Conservation (phyloP, 1,284 basidiomycete species). For the Pyrrhoderma lamaoense region DNA sequence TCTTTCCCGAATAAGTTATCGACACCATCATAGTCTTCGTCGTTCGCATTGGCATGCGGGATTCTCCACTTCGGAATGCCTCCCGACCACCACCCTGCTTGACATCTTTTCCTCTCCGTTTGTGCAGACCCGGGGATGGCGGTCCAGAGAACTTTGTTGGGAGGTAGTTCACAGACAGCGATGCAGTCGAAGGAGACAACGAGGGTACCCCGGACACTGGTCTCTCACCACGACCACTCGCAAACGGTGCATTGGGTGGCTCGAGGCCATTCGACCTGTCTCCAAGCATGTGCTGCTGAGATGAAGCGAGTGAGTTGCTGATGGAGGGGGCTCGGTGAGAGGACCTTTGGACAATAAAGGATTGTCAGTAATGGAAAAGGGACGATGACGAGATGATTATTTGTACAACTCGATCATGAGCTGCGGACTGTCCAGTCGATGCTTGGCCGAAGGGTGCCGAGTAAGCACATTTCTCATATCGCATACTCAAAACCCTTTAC, state of each 20-base stretch:
- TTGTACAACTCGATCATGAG: too few relatives aligned
- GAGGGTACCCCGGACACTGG: conserved; percentile 6
- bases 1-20: conserved; percentile 31
- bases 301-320: conserved; percentile 10
- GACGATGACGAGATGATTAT: too few relatives aligned
- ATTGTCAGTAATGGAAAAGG: too few relatives aligned
- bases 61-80: conserved; percentile 41
- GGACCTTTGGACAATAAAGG: not conserved
- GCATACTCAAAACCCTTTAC: too few relatives aligned
- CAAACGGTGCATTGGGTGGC: conserved; percentile 4
- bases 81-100: conserved; percentile 49
- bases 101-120: conserved; percentile 30
- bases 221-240: not conserved
- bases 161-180: conserved; percentile 49
- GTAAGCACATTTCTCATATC: too few relatives aligned
- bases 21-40: conserved; percentile 48
- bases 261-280: not conserved
- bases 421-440: too few relatives aligned
- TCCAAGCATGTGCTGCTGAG: conserved; percentile 11
- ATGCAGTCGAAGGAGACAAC: conserved; percentile 17
- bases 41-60: conserved; percentile 45
- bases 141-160: conserved; percentile 50
- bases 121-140: conserved; percentile 37
- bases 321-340: conserved; percentile 3
- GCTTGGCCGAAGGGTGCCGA: too few relatives aligned